Conservation (phyloP, 2,329 filamentous ascomycete genomes). For the Samsoniella hepiali region DNA sequence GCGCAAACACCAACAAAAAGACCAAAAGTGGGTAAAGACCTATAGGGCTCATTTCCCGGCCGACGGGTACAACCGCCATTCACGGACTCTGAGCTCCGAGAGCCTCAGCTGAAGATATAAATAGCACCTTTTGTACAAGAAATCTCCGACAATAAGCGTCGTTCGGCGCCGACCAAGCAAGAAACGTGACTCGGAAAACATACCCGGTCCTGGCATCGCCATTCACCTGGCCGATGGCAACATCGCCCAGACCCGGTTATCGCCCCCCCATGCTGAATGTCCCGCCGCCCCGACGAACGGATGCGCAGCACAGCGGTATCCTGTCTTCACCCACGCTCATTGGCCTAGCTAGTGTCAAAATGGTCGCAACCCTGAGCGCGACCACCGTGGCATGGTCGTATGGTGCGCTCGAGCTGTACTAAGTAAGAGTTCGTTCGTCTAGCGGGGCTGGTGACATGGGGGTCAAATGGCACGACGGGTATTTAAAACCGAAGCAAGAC, state of each 20-base stretch:
- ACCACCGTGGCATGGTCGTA: background rate
- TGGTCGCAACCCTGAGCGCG: background rate
- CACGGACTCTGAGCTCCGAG: background rate
- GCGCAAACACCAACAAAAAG: too few species aligned
- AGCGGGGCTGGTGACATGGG: background rate
- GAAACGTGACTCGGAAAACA: background rate
- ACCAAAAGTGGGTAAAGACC: background rate
- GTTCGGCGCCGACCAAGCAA: background rate
- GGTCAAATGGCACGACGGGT: background rate
- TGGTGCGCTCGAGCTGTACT: background rate
- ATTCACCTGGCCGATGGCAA: constrained; percentile 7
- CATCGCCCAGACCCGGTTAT: constrained; percentile 12
- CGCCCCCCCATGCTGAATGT: background rate
- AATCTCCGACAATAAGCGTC: constrained; percentile 1
- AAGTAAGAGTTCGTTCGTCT: background rate
- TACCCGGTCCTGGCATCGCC: background rate
- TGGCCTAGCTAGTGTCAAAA: background rate
- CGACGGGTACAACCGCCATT: background rate
- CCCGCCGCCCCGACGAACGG: background rate
- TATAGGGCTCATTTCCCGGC: background rate
- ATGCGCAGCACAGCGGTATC: too few species aligned
- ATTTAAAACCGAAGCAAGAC: background rate
- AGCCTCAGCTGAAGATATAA: constrained; percentile 1
- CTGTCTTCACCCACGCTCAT: background rate
- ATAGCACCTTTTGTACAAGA: background rate